Percentiles rank a stretch among this genome's conserved stretches.
Evolutionary conservation across 352 stramenopile genomes (phyloP).

Genomic region (Pythium guiyangense): DNA sequence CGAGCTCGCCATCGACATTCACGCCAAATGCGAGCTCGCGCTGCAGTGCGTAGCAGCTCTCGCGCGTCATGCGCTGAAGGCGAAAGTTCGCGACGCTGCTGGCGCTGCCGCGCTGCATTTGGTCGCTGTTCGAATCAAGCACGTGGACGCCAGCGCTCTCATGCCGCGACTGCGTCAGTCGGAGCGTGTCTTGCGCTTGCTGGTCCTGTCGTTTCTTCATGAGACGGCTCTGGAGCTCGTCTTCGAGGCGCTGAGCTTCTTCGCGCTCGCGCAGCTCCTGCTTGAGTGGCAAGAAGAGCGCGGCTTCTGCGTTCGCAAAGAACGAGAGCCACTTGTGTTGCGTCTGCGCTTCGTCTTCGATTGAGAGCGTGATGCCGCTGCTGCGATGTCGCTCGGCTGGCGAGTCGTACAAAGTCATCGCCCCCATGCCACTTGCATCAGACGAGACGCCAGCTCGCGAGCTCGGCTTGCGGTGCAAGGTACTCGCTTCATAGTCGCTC

Average conservation of each 20-base stretch:
- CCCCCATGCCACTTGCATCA: too few relatives aligned
- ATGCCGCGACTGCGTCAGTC: constrained; percentile 27
- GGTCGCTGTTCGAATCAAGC: not conserved
- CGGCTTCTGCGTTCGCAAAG: constrained; percentile 45
- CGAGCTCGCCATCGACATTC: constrained; percentile 24
- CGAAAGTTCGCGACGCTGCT: constrained; percentile 31
- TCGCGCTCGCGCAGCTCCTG: constrained; percentile 37
- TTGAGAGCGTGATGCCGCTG: constrained; percentile 38
- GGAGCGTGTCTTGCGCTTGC: constrained; percentile 36
- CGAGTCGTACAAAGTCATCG: too few relatives aligned
- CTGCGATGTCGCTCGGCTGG: not conserved
- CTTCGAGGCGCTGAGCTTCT: constrained; percentile 30
- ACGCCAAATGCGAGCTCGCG: constrained; percentile 50
- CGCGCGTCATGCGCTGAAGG: constrained; percentile 38
- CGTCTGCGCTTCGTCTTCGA: constrained; percentile 40
- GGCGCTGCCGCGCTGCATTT: too few relatives aligned
- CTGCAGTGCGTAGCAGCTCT: constrained; percentile 45
- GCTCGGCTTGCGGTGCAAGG: not conserved
- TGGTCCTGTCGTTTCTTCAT: constrained; percentile 66
- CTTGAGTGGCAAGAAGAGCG: constrained; percentile 52
- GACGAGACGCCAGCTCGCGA: too few relatives aligned
- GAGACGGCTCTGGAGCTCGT: constrained; percentile 47
- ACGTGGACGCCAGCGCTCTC: constrained; percentile 5
- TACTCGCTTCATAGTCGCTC: not conserved
- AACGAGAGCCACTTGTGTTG: constrained; percentile 57